phyloP scores from a whole-genome alignment of 2,329 filamentous ascomycete genomes.

The Cladosporium halotolerans region DNA sequence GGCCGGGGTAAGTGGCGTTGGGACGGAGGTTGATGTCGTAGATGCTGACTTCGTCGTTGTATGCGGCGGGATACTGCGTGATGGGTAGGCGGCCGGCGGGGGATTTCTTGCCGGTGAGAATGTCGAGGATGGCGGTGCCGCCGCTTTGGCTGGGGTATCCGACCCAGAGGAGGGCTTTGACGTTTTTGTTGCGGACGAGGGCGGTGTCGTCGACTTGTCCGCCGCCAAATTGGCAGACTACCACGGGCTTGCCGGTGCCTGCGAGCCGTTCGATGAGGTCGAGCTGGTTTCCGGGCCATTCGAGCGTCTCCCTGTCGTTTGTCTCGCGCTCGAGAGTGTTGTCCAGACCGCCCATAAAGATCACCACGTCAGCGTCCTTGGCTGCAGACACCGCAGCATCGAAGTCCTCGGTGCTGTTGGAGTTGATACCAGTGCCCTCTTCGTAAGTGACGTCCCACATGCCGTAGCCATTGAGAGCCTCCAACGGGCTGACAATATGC shows the following conservation, averaged over 20 bases:
- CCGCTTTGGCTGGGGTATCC: constrained; percentile 42
- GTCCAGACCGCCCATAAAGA: constrained; percentile 28
- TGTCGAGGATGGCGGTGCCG: constrained; percentile 36
- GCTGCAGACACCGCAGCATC: constrained; percentile 17
- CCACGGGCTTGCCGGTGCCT: constrained; percentile 32
- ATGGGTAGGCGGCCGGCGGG: constrained; percentile 37
- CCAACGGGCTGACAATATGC: constrained; percentile 17
- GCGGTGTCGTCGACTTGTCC: constrained; percentile 39
- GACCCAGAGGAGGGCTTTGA: constrained; percentile 39
- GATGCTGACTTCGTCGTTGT: constrained; percentile 26
- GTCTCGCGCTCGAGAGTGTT: constrained; percentile 37
- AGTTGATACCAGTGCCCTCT: constrained; percentile 15
- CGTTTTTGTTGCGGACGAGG: constrained; percentile 33
- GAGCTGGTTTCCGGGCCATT: constrained; percentile 39
- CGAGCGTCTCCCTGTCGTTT: constrained; percentile 35
- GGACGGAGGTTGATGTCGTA: constrained; percentile 31
- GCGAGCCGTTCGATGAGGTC: constrained; percentile 35
- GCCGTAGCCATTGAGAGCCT: constrained; percentile 14
- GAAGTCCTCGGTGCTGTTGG: constrained; percentile 15
- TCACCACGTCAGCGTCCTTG: constrained; percentile 17
- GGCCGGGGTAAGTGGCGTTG: constrained; percentile 31
- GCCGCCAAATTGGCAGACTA: constrained; percentile 34
- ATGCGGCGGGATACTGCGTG: constrained; percentile 33
- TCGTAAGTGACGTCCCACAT: constrained; percentile 12
- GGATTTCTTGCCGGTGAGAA: constrained; percentile 35